phyloP scores from a whole-genome alignment of 371 early-diverging fungal genomes.

The Gilbertella persicaria region DNA sequence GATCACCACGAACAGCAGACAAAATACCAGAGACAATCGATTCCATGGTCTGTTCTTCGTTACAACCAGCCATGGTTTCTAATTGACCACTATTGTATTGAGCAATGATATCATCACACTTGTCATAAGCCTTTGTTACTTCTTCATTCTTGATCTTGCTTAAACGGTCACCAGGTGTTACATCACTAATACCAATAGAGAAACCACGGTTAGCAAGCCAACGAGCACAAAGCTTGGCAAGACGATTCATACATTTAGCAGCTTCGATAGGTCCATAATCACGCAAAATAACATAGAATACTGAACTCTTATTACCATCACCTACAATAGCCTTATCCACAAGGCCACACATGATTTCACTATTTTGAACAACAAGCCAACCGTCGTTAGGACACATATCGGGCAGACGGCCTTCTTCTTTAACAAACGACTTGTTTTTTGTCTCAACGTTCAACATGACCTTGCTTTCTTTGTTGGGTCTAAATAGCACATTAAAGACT shows the following conservation, averaged over 20 bases:
- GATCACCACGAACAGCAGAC: slow-evolving; percentile 93
- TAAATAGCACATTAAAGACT: slow-evolving; percentile 82
- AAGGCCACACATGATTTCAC: slow-evolving; percentile 93
- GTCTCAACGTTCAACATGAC: slow-evolving; percentile 87
- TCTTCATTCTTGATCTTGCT: slow-evolving; percentile 77
- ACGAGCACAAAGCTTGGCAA: slow-evolving; percentile 92
- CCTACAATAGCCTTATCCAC: slow-evolving; percentile 97
- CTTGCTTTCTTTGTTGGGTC: slow-evolving; percentile 75
- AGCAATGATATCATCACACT: slow-evolving; percentile 85
- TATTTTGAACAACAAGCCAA: slow-evolving; percentile 83
- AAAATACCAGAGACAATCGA: slow-evolving; percentile 88
- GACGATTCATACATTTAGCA: slow-evolving; percentile 90
- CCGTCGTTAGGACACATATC: slow-evolving; percentile 93
- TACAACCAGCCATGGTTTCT: slow-evolving; percentile 87
- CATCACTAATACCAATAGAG: slow-evolving; percentile 98
- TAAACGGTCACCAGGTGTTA: slow-evolving; percentile 85
- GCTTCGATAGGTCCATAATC: slow-evolving; percentile 91
- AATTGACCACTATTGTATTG: slow-evolving; percentile 73
- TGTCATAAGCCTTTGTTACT: slow-evolving; percentile 79
- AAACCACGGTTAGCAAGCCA: slow-evolving; percentile 96
- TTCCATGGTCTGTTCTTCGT: slow-evolving; percentile 90
- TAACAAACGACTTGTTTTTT: slow-evolving; percentile 78
- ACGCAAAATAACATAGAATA: slow-evolving; percentile 92
- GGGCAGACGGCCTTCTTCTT: slow-evolving; percentile 57
- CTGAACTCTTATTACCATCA: slow-evolving; percentile 93